A percentile compares a stretch with the other conserved stretches of the same genome.
Conservation (phyloP, 1,284 basidiomycete genomes). For the Naganishia albida region DNA sequence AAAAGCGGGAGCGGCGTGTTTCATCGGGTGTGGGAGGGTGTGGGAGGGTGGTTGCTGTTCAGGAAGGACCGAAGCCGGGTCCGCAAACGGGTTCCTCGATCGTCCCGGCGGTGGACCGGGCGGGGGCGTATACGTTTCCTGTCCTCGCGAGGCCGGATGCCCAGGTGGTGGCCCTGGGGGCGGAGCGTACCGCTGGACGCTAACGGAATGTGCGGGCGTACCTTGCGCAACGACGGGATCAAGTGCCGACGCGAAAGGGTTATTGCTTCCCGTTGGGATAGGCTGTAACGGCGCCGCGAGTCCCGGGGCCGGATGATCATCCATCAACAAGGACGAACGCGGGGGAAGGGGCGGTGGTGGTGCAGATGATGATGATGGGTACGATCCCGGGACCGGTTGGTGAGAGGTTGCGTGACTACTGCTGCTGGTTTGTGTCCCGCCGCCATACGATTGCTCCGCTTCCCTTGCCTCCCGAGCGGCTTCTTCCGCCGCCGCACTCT, state of each 20-base stretch:
- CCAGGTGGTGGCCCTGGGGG: slow-evolving; percentile 3
- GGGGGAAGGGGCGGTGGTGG: slow-evolving; percentile 8
- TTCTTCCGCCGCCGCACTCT: slow-evolving; percentile 15
- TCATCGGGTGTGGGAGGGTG: slow-evolving; percentile 8
- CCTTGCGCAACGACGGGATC: too few relatives aligned
- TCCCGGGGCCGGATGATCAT: not conserved
- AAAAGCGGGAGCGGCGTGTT: too few relatives aligned
- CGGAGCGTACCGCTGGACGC: slow-evolving; percentile 10
- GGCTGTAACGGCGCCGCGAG: slow-evolving; percentile 21
- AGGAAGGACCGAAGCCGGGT: not conserved
- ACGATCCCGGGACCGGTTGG: not conserved
- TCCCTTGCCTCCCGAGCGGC: not conserved
- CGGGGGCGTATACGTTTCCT: slow-evolving; percentile 58
- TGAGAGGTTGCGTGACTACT: too few relatives aligned
- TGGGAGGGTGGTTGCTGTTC: not conserved
- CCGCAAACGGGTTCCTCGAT: slow-evolving; percentile 18
- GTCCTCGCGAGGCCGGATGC: not conserved
- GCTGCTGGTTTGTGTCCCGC: not conserved
- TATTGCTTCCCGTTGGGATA: slow-evolving; percentile 26
- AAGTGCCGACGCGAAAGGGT: slow-evolving; percentile 26
- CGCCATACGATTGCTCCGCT: too few relatives aligned
- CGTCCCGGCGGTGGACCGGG: slow-evolving; percentile 58
- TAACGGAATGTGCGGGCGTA: too few relatives aligned
- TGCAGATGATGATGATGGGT: not conserved
- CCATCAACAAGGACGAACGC: not conserved